phyloP scores from a whole-genome alignment of 106 monocot genomes.

The Xerophyta viscosa region DNA sequence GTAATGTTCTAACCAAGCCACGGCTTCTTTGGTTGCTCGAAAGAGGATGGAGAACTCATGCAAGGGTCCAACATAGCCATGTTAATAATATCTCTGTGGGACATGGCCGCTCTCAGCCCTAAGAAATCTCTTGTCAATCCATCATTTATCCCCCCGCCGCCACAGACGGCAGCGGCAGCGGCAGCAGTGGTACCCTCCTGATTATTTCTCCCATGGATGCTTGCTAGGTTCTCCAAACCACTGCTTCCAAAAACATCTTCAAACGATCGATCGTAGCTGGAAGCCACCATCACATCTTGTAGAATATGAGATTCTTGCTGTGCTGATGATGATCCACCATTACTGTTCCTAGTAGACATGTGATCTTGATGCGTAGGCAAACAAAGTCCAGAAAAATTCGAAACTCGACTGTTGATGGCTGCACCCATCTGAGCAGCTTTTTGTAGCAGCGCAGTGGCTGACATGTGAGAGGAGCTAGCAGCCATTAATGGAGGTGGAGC shows the following conservation, averaged over 20 bases:
- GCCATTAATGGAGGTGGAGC: background rate
- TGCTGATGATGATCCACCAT: slow-evolving; percentile 7
- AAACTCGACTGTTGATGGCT: slow-evolving; percentile 33
- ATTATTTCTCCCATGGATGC: slow-evolving; percentile 1
- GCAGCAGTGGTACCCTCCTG: background rate
- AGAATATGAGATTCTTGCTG: too few relatives aligned
- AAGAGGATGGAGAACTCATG: slow-evolving; percentile 18
- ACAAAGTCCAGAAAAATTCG: slow-evolving; percentile 16
- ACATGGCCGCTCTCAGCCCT: slow-evolving; percentile 50
- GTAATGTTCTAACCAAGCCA: background rate
- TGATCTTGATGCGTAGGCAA: slow-evolving; percentile 1
- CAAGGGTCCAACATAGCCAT: slow-evolving; percentile 40
- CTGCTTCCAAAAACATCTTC: slow-evolving; percentile 20
- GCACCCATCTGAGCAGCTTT: slow-evolving; percentile 76
- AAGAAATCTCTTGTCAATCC: slow-evolving; percentile 70
- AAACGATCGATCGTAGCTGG: slow-evolving; percentile 9
- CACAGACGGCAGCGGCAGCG: background rate
- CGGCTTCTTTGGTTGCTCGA: background rate
- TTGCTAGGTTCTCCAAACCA: too few relatives aligned
- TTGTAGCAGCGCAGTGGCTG: slow-evolving; percentile 78
- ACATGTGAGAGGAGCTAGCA: slow-evolving; percentile 37
- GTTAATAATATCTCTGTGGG: slow-evolving; percentile 44
- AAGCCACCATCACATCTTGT: slow-evolving; percentile 26
- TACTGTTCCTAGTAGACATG: background rate
- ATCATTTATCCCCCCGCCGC: slow-evolving; percentile 12